Conservation (phyloP, 306 rosid genomes). For the Dryas drummondii region DNA sequence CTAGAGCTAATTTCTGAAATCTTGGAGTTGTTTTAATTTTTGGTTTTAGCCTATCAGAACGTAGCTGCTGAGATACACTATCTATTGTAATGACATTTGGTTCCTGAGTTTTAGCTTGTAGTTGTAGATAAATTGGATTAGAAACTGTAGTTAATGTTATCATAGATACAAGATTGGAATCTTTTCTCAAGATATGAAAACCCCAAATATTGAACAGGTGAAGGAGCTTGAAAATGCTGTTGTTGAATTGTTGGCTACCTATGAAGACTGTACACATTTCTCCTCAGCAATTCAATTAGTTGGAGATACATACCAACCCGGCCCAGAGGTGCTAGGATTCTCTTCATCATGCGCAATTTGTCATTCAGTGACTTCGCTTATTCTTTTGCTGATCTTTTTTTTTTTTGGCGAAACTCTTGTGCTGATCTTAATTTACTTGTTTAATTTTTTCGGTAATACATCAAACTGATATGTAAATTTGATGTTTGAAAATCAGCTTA, state of each 20-base stretch:
- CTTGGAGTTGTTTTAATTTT: not conserved
- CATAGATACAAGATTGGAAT: not conserved
- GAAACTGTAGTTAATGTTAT: not conserved
- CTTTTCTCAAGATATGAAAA: not conserved
- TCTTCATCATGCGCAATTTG: conserved; percentile 19
- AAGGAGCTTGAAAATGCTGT: conserved; percentile 73
- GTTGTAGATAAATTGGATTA: not conserved
- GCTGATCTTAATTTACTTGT: not conserved
- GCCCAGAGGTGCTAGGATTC: conserved; percentile 49
- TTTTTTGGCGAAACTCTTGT: not conserved
- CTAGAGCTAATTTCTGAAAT: not conserved
- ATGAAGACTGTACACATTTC: conserved; percentile 51
- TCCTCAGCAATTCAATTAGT: conserved; percentile 61
- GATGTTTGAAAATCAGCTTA: conserved; percentile 42
- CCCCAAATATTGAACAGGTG: conserved; percentile 36
- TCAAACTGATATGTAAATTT: conserved; percentile 14
- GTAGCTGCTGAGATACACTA: not conserved
- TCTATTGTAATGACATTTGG: not conserved
- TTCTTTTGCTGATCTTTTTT: not conserved
- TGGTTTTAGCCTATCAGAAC: not conserved
- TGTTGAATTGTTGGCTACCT: conserved; percentile 47
- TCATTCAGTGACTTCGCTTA: conserved; percentile 12
- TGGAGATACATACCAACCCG: conserved; percentile 58
- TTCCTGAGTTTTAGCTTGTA: not conserved
- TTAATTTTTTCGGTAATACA: not conserved